Evolutionary conservation across 2,329 filamentous ascomycete genomes (phyloP).

Genomic region (Amylocarpus encephaloides): DNA sequence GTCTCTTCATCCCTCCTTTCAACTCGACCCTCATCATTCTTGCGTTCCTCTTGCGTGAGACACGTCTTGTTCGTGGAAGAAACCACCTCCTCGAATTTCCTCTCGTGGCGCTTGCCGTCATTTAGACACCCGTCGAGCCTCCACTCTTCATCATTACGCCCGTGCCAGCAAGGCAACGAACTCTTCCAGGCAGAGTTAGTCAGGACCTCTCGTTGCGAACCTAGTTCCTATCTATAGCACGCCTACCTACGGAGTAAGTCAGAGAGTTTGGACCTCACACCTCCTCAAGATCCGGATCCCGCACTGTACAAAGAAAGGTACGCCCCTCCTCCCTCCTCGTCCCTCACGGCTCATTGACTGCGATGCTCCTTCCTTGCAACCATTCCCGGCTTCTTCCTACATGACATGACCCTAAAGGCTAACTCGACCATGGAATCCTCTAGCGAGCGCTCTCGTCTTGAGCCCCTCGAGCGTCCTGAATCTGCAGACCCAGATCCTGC

Average conservation of each 20-base stretch:
- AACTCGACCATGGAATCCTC: slow-evolving; percentile 27
- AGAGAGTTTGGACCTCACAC: neutral
- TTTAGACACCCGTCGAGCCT: neutral
- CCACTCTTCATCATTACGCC: neutral
- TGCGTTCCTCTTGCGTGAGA: neutral
- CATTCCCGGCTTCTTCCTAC: slow-evolving; percentile 2
- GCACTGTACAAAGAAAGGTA: slow-evolving; percentile 9
- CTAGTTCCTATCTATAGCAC: too few relatives aligned
- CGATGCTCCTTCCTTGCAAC: neutral
- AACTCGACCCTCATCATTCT: neutral
- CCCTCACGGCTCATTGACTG: slow-evolving; percentile 1
- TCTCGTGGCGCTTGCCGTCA: neutral
- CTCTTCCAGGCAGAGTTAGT: slow-evolving; percentile 12
- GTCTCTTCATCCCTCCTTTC: neutral
- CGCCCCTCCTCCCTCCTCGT: slow-evolving; percentile 8
- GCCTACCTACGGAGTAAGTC: neutral
- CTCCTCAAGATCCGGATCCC: neutral
- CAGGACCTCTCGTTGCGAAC: neutral
- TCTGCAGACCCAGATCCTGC: slow-evolving; percentile 1
- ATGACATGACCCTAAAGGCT: slow-evolving; percentile 27
- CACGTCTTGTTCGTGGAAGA: too few relatives aligned
- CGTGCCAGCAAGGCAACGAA: slow-evolving; percentile 10
- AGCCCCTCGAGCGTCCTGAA: slow-evolving; percentile 4
- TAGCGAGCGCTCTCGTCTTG: slow-evolving; percentile 19
- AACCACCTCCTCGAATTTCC: too few relatives aligned